Evolutionary conservation across 2,329 filamentous ascomycete species (phyloP), one percentile per base, ranked within the genome.

Genomic region (Penicillium sp.): DNA sequence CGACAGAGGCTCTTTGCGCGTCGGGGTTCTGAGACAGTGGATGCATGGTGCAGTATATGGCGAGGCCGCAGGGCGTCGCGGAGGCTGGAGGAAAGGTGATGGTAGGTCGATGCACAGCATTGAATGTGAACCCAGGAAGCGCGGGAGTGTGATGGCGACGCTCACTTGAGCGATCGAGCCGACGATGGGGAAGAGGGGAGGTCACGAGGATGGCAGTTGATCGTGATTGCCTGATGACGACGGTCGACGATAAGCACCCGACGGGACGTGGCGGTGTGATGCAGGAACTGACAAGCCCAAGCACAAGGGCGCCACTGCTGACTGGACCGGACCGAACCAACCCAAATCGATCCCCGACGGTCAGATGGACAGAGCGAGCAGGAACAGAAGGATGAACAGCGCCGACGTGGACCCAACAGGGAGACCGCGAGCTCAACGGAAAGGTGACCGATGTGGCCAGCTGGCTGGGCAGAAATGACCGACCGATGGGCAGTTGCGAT

Each of bases 21-120:
- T 69, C 68, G 50, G 64, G 57, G 27, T 65, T 54, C 51, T 68
- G 62, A 44, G 62, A 64, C 50, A 66, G 49, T 56, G 64, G 69
- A 35, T 62, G 54, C 68, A 71, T 71, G 39, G 40, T 53, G 52
- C 37, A 13, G 45, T 32, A 32, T 32, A 39, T 32, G 38, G 43
- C 45, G 44, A 41, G 43, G 49, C 48, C 49, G 47, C 41, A 39
- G 36, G 33, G 47, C 48, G 55, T 46, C 40, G 46, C 48, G 28
- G 43, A 25, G 42, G 29, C 37, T 47, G 50, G 43, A 43, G 48
- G 39, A 35, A 48, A 47, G 57, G 48, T 45, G 46, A 36, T 45
- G 40, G 32, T 35, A 40, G 45, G 50, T 53, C 53, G 52, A 53
- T 32, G 45, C 33, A 47, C 43, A 54, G 54, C 50, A 55, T 53